Evolutionary conservation across 768 basidiomycete genomes (phyloP), one percentile per base, ranked within the genome.

Genomic region (Suillus tomentosus): DNA sequence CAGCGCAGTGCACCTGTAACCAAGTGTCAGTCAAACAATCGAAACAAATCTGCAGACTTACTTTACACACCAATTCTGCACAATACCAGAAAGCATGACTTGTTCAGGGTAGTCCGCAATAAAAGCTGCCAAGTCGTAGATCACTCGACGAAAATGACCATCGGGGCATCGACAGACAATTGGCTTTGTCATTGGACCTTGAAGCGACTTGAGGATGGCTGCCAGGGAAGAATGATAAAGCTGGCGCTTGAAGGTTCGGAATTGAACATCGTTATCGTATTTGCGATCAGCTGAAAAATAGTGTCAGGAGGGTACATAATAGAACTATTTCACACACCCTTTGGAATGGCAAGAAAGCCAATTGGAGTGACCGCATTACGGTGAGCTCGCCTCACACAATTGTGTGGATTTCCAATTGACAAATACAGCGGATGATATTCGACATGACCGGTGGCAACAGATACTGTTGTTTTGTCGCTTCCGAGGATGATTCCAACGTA

Each of bases 81-180:
- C 72, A 47, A 78, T 67, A 40, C 77, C 71, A 3, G 75, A 69
- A 0, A 79, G 62, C 3, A 75, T 59, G 2, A 66, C 73, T 63
- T 81, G 80, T 61, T 81, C 79, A 0, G 77, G 79, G 56, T 81
- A 80, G 62, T 81, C 76, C 0, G 77, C 78, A 65, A 81, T 80
- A 45, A 78, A 78, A 1, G 76, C 71, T 1, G 74, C 76, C 6
- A 81, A 61, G 1, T 70, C 71, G 67, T 74, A 80, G 10, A 79
- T 70, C 4, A 62, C 72, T 6, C 67, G 54, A 1, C 68, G 67
- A 58, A 64, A 78, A 60, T 77, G 71, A 0, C 76, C 74, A 69
- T 80, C 79, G 0, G 65, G 24, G 24, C 24, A 24, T 24, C 24
- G 24, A 24, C 24, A 24, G 66, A 57, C 73, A 80, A 0, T 62